A percentile compares a stretch with the other conserved stretches of the same genome.
phyloP scores from a whole-genome alignment of 495 filamentous ascomycete genomes.

The Podospora didyma region DNA sequence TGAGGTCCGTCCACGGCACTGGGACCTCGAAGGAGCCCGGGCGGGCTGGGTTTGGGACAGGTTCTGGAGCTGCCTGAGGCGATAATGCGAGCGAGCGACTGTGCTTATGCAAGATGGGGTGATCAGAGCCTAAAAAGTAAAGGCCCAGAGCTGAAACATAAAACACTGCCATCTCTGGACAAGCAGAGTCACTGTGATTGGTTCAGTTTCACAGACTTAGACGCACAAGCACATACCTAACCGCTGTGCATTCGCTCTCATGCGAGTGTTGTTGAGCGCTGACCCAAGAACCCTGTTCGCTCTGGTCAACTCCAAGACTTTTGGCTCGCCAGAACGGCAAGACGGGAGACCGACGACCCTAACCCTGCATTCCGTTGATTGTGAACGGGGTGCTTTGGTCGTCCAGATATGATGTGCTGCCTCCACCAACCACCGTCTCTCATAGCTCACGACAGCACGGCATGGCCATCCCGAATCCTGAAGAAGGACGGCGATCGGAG shows the following conservation, averaged over 20 bases:
- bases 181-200: conserved; percentile 18
- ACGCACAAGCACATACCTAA: conserved; percentile 39
- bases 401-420: too few relatives aligned
- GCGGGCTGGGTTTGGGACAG: neutral
- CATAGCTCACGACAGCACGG: neutral
- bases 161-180: neutral
- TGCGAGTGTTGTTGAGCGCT: conserved; percentile 30
- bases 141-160: conserved; percentile 24
- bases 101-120: neutral
- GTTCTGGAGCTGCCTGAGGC: neutral
- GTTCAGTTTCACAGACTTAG: conserved; percentile 10
- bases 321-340: too few relatives aligned
- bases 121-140: conserved; percentile 2
- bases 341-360: too few relatives aligned
- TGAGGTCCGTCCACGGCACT: conserved; percentile 5
- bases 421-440: too few relatives aligned
- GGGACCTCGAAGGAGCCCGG: neutral
- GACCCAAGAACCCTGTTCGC: conserved; percentile 28
- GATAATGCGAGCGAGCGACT: neutral
- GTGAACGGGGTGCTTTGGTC: too few relatives aligned
- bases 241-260: conserved; percentile 37
- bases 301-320: neutral
- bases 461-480: conserved; percentile 1
- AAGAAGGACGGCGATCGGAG: conserved; percentile 1
- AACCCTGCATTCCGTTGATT: too few relatives aligned